Conservation (phyloP, 2,329 filamentous ascomycete species). For the Aureobasidium subglaciale region DNA sequence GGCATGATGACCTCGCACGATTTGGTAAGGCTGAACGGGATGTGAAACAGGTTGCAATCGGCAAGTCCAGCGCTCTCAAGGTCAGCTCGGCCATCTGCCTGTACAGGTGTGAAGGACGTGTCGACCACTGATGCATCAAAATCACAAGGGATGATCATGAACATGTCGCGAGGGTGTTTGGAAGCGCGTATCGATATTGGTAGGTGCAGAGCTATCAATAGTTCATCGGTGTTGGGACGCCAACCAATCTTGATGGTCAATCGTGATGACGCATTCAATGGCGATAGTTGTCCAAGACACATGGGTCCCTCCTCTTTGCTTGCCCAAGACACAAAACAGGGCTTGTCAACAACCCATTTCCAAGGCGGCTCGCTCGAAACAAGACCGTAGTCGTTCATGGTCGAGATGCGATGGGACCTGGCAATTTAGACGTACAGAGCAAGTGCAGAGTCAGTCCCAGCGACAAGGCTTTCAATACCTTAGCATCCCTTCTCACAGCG, state of each 20-base stretch:
- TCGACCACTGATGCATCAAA: background rate
- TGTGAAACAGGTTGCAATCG: background rate
- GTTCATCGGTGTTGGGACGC: background rate
- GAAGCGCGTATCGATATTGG: background rate
- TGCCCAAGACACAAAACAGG: background rate
- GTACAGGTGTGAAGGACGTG: background rate
- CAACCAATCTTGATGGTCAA: background rate
- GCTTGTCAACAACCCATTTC: background rate
- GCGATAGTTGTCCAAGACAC: background rate
- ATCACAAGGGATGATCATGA: background rate
- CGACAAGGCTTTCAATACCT: background rate
- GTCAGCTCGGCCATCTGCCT: background rate
- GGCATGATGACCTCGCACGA: constrained; percentile 1
- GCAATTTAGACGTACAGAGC: background rate
- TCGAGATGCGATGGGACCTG: background rate
- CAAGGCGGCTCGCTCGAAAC: background rate
- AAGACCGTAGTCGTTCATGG: background rate
- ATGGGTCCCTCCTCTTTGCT: background rate
- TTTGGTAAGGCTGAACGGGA: background rate
- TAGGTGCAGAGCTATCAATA: constrained; percentile 8
- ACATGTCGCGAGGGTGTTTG: background rate
- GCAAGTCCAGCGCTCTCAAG: background rate
- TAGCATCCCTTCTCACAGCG: background rate
- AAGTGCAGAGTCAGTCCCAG: too few relatives aligned
- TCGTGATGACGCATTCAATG: background rate